Evolutionary conservation across 176 grass and related monocot species (phyloP).

Genomic region (Ananas comosus): DNA sequence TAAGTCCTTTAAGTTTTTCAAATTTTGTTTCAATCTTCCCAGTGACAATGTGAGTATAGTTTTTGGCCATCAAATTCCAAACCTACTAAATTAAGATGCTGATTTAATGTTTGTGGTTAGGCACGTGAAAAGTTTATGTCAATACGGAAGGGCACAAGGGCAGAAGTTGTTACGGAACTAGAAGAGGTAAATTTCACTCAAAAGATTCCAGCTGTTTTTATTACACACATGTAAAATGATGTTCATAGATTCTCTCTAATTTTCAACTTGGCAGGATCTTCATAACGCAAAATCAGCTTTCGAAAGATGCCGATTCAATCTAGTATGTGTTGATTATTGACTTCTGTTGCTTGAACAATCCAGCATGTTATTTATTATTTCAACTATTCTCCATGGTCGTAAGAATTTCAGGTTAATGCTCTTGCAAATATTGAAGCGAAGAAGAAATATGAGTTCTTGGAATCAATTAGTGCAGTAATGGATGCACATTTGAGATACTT

Average conservation of each 20-base stretch:
- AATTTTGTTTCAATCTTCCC: background rate
- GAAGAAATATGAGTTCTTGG: constrained; percentile 96
- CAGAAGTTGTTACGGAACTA: constrained; percentile 67
- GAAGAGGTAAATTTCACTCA: constrained; percentile 56
- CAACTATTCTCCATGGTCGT: constrained; percentile 18
- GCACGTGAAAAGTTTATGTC: constrained; percentile 96
- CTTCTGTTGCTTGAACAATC: constrained; percentile 13
- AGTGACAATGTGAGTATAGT: background rate
- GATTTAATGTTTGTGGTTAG: constrained; percentile 32
- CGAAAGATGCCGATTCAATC: constrained; percentile 85
- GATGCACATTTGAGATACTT: constrained; percentile 99
- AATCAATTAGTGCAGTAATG: constrained; percentile 98
- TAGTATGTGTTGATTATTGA: constrained; percentile 54
- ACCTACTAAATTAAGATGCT: constrained; percentile 19
- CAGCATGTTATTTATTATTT: constrained; percentile 21
- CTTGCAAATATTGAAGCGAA: constrained; percentile 87
- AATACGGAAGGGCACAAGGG: constrained; percentile 69
- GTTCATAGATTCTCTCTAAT: constrained; percentile 14
- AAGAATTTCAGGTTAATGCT: constrained; percentile 82
- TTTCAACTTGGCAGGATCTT: constrained; percentile 55
- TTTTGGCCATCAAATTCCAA: constrained; percentile 7
- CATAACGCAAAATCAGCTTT: constrained; percentile 88
- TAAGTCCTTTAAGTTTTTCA: too few relatives aligned
- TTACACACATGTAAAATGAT: background rate
- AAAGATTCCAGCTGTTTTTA: background rate